These are phyloP conservation scores for Nicotiana sylvestris DNA, from an alignment of 257 asterid genomes.

Conservation along the genomic window DNA sequence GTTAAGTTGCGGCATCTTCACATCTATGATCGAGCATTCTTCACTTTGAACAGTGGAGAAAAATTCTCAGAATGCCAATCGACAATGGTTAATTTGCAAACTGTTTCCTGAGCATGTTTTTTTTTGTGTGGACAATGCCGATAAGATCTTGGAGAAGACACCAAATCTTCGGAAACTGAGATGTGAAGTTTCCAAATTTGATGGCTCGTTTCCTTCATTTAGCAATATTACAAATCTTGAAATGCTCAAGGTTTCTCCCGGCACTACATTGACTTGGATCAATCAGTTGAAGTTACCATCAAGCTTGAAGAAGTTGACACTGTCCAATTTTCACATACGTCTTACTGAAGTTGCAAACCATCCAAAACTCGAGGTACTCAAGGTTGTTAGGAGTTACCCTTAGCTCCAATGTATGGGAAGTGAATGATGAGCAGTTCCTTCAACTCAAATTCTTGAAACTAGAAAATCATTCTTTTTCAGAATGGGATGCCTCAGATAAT, in stretches of 20 bases:
- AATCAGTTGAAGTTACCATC: not conserved
- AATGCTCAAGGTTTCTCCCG: not conserved
- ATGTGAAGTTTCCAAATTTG: not conserved
- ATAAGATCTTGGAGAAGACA: not conserved
- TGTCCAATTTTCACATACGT: not conserved
- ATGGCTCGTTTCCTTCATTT: not conserved
- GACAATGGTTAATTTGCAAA: not conserved
- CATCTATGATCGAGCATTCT: not conserved
- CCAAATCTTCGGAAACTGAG: slow-evolving; percentile 11
- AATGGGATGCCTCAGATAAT: not conserved
- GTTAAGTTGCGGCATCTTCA: slow-evolving; percentile 5
- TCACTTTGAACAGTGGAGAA: not conserved
- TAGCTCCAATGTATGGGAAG: not conserved
- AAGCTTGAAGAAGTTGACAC: not conserved
- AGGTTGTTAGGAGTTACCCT: not conserved
- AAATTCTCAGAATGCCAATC: not conserved
- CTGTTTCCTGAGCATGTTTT: not conserved
- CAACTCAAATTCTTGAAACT: slow-evolving; percentile 5
- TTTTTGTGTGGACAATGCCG: not conserved
- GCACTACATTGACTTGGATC: too few species aligned
- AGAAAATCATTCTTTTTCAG: not conserved
- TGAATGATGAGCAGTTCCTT: not conserved
- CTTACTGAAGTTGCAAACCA: not conserved
- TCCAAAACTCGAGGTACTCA: not conserved
- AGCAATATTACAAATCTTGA: not conserved